These are phyloP conservation scores for Phytophthora kernoviae DNA, from an alignment of 352 stramenopile genomes.

Conservation along the genomic window DNA sequence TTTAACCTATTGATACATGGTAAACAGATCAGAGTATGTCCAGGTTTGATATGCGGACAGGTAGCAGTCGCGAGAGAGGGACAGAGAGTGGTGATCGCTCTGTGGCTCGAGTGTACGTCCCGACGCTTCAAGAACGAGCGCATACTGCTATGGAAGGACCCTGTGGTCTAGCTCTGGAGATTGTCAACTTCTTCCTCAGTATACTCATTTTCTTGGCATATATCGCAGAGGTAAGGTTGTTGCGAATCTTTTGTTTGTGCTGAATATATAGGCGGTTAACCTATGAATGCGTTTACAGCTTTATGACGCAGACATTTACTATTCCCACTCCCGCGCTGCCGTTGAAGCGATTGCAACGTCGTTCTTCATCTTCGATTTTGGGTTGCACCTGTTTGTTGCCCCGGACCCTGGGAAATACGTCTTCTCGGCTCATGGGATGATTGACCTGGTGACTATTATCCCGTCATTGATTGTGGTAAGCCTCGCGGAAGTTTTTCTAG, in stretches of 20 bases:
- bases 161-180: constrained; percentile 53
- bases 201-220: constrained; percentile 67
- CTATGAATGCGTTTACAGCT: constrained; percentile 26
- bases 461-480: constrained; percentile 64
- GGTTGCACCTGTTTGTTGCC: constrained; percentile 60
- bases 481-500: too few species aligned
- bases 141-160: constrained; percentile 38
- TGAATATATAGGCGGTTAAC: not conserved
- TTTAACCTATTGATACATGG: not conserved
- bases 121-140: constrained; percentile 47
- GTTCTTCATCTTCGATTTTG: constrained; percentile 73
- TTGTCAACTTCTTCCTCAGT: constrained; percentile 64
- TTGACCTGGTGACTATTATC: constrained; percentile 76
- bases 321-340: constrained; percentile 11
- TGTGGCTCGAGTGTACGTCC: constrained; percentile 48
- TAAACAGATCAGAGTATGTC: constrained; percentile 16
- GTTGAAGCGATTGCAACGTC: constrained; percentile 54
- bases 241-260: not conserved
- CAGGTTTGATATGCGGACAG: constrained; percentile 10
- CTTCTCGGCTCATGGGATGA: constrained; percentile 55
- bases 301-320: constrained; percentile 38
- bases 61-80: constrained; percentile 2
- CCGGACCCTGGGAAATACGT: constrained; percentile 48
- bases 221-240: constrained; percentile 49
- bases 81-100: constrained; percentile 17